Conservation (phyloP, 805 yeast genomes). For the Candida parachauliodes region DNA sequence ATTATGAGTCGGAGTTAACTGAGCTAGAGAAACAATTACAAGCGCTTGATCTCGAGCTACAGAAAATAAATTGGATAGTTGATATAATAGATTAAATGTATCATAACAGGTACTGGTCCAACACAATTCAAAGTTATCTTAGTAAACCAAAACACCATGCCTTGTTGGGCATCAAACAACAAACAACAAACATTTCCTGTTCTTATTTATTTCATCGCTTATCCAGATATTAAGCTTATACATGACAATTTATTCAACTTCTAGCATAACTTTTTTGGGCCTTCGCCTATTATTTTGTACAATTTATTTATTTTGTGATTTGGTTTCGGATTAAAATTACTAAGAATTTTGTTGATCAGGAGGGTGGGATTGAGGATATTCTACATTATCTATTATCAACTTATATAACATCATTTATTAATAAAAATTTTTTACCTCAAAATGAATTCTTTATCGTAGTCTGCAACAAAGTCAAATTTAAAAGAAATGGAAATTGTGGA, state of each 20-base stretch:
- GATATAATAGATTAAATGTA: not conserved
- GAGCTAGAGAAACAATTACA: not conserved
- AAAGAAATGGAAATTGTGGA: too few species aligned
- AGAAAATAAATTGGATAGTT: constrained; percentile 1
- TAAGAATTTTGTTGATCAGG: not conserved
- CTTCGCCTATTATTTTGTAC: too few species aligned
- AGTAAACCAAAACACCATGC: not conserved
- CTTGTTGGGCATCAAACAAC: not conserved
- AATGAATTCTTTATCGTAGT: too few species aligned
- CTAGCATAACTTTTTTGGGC: too few species aligned
- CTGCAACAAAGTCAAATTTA: too few species aligned
- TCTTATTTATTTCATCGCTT: not conserved
- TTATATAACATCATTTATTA: too few species aligned
- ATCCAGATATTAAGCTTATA: not conserved
- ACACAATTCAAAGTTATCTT: not conserved
- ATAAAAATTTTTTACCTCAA: too few species aligned
- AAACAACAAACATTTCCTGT: not conserved
- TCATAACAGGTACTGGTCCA: not conserved
- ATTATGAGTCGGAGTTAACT: not conserved
- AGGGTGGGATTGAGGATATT: constrained; percentile 1
- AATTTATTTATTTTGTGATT: too few species aligned
- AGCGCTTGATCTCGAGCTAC: not conserved
- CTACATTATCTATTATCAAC: not conserved
- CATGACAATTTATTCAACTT: not conserved
- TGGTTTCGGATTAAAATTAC: too few species aligned